Evolutionary conservation across 495 filamentous ascomycete species (phyloP), one percentile per base, ranked within the genome.

Genomic region (Halenospora varia): DNA sequence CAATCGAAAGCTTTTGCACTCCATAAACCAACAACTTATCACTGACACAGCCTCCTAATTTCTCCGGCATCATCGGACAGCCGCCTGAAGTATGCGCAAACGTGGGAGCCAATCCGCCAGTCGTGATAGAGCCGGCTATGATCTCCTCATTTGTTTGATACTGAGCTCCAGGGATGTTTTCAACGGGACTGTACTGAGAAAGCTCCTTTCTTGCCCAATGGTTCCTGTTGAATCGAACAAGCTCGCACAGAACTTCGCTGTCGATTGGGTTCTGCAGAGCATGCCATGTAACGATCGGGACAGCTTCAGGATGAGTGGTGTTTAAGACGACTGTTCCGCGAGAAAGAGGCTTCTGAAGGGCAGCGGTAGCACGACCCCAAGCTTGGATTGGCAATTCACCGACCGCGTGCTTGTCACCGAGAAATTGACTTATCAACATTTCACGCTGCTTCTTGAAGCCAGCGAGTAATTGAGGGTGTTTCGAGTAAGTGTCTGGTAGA

Each of bases 381-480:
- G 25, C 42, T 17, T 48, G 19, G 25, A 65, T 50, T 22, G 65
- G 62, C 20, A 63, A 22, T 40, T 65, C 62, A 23, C 40, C 49
- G 19, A 46, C 25, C 4, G 59, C 53, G 41, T 51, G 51, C 25
- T 56, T 54, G 60, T 48, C 40, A 25, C 39, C 22, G 25, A 40
- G 40, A 18, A 63, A 53, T 4, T 49, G 15, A 18, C 46, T 42
- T 1, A 25, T 35, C 13, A 59, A 53, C 25, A 65, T 52, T 3
- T 29, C 50, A 4, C 55, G 56, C 46, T 65, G 60, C 26, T 52
- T 53, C 46, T 59, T 56, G 56, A 57, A 71, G 24, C 68, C 68
- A 4, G 24, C 24, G 49, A 51, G 49, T n/a, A 51, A 24, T 10
- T 2, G n/a, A 23, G 49, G 49, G 24, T 51, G n/a, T 20, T 48